A percentile compares a stretch with the other conserved stretches of the same genome.
These are phyloP conservation scores for Domatiomyces globalis DNA, from an alignment of 2,329 filamentous ascomycete species.

Conservation along the genomic window DNA sequence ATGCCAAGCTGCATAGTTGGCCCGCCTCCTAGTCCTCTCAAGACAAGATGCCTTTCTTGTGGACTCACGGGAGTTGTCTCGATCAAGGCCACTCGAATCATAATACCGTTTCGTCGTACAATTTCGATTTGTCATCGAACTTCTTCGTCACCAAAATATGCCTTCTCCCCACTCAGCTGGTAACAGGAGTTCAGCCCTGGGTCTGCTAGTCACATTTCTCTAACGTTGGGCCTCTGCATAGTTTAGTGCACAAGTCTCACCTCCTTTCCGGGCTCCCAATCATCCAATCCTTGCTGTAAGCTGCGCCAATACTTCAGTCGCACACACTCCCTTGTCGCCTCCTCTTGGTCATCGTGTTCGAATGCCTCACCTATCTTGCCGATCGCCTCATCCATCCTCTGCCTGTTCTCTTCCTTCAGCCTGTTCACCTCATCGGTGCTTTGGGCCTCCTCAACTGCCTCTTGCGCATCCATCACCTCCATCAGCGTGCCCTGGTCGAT, in stretches of 20 bases:
- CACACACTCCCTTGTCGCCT: constrained; percentile 58
- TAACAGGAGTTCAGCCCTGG: too few species aligned
- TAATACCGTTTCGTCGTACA: background rate
- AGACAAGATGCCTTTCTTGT: background rate
- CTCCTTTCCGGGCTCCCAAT: constrained; percentile 68
- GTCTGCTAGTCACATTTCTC: background rate
- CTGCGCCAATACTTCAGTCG: constrained; percentile 81
- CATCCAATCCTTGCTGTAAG: constrained; percentile 62
- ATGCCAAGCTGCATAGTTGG: too few species aligned
- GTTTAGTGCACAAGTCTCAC: constrained; percentile 42
- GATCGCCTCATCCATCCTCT: constrained; percentile 51
- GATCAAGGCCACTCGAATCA: background rate
- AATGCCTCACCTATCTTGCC: constrained; percentile 51
- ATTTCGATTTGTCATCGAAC: too few species aligned
- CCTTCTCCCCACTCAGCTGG: too few species aligned
- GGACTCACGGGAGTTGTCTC: background rate
- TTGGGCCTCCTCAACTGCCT: constrained; percentile 50
- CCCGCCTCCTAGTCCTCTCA: too few species aligned
- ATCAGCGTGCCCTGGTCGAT: constrained; percentile 62
- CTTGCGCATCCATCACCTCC: constrained; percentile 70
- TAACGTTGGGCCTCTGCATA: background rate
- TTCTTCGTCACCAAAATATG: too few species aligned
- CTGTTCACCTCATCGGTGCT: constrained; percentile 49
- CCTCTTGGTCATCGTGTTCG: constrained; percentile 47
- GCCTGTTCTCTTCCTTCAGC: constrained; percentile 53